Evolutionary conservation across 2,329 filamentous ascomycete species (phyloP).

Genomic region (Blastomyces parvus): DNA sequence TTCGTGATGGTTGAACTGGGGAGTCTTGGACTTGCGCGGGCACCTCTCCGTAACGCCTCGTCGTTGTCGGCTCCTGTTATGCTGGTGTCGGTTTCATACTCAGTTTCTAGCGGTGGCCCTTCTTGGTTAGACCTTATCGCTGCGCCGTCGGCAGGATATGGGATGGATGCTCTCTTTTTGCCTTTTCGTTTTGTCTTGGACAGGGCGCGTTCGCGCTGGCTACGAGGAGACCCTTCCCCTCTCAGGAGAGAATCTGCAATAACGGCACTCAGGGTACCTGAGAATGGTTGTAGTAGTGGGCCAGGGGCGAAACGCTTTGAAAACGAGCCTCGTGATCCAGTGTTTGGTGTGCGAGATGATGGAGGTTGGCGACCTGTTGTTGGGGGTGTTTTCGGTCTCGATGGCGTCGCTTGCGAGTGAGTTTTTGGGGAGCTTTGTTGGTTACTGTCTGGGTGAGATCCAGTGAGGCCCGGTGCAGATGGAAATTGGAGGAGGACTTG

Average conservation of each 20-base stretch:
- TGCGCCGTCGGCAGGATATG: constrained; percentile 18
- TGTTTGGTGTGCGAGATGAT: constrained; percentile 30
- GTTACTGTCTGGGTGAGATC: constrained; percentile 14
- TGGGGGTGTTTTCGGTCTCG: constrained; percentile 16
- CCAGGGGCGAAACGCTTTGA: constrained; percentile 47
- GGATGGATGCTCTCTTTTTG: constrained; percentile 5
- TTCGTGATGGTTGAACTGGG: neutral
- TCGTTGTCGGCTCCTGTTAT: constrained; percentile 14
- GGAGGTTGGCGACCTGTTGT: constrained; percentile 20
- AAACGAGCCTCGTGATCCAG: constrained; percentile 39
- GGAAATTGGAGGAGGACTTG: constrained; percentile 33
- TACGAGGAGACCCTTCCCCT: constrained; percentile 38
- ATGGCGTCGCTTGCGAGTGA: constrained; percentile 12
- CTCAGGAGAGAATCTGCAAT: constrained; percentile 57
- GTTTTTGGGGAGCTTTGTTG: constrained; percentile 16
- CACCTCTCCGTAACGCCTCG: neutral
- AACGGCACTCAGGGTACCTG: constrained; percentile 51
- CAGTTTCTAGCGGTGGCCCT: constrained; percentile 15
- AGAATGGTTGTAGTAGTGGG: constrained; percentile 51
- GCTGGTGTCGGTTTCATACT: constrained; percentile 18
- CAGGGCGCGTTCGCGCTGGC: constrained; percentile 1
- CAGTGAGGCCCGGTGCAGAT: constrained; percentile 29
- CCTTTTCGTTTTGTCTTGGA: neutral
- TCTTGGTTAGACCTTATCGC: constrained; percentile 18
- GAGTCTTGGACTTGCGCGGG: neutral